Evolutionary conservation across 768 basidiomycete species (phyloP).

Genomic region (Lentinula edodes): DNA sequence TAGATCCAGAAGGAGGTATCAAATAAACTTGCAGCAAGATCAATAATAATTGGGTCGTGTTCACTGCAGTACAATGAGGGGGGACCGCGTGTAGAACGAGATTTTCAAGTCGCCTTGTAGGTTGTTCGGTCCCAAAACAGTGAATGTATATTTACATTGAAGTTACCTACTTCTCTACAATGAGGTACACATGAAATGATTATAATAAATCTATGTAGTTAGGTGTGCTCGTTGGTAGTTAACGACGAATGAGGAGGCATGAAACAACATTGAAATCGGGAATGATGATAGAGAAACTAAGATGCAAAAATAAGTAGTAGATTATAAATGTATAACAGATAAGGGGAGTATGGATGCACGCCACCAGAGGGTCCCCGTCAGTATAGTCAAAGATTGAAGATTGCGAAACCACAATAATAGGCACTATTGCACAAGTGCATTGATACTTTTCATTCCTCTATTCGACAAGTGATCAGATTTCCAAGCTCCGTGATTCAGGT

Average conservation of each 20-base stretch:
- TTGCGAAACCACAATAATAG: not conserved
- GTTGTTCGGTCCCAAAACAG: no score
- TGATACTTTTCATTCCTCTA: constrained; percentile 6
- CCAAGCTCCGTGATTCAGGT: constrained; percentile 6
- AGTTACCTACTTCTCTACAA: not conserved
- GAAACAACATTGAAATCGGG: not conserved
- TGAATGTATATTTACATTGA: not conserved
- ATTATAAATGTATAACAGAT: not conserved
- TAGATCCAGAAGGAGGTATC: no score
- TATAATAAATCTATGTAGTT: not conserved
- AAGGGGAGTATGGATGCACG: not conserved
- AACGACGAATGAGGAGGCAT: not conserved
- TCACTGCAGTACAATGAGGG: no score
- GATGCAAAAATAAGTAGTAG: not conserved
- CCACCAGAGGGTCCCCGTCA: not conserved
- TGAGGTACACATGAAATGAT: not conserved
- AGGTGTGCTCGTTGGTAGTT: not conserved
- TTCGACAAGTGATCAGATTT: not conserved
- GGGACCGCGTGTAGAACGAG: no score
- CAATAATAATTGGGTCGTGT: no score
- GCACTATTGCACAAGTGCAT: constrained; percentile 5
- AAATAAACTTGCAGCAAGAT: no score
- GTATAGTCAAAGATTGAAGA: not conserved
- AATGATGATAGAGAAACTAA: not conserved
- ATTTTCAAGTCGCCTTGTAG: no score